Evolutionary conservation across 495 filamentous ascomycete species (phyloP).

Genomic region (Pyrenula aspistea): DNA sequence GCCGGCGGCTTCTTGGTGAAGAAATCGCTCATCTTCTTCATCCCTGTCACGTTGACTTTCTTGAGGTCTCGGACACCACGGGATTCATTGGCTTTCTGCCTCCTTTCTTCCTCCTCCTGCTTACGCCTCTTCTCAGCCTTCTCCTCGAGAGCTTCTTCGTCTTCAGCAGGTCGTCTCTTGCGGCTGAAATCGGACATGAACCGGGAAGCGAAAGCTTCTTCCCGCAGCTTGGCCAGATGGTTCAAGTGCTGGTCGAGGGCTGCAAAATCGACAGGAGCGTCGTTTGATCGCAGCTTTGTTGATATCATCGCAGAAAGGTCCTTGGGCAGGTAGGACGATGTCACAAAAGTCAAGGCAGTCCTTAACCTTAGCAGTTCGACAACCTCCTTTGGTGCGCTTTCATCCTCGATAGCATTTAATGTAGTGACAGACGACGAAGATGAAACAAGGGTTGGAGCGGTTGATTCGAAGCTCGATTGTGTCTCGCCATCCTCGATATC

Average conservation of each 20-base stretch:
- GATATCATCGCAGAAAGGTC: constrained; percentile 24
- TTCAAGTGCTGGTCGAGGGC: constrained; percentile 56
- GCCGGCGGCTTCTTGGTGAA: constrained; percentile 52
- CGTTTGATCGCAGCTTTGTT: constrained; percentile 25
- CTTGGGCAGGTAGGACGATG: constrained; percentile 53
- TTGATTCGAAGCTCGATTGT: constrained; percentile 22
- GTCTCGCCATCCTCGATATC: constrained; percentile 15
- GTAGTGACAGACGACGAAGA: constrained; percentile 14
- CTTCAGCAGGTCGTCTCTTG: constrained; percentile 59
- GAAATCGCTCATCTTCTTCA: constrained; percentile 96
- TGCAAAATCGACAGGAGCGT: constrained; percentile 50
- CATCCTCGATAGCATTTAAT: constrained; percentile 20
- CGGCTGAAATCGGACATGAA: constrained; percentile 59
- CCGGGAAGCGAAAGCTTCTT: constrained; percentile 55
- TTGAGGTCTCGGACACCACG: constrained; percentile 63
- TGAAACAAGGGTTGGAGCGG: constrained; percentile 21
- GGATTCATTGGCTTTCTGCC: constrained; percentile 58
- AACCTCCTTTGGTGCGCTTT: constrained; percentile 26
- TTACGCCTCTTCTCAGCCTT: constrained; percentile 50
- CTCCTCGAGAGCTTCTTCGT: constrained; percentile 42
- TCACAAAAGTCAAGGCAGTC: constrained; percentile 65
- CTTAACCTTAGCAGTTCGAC: constrained; percentile 59
- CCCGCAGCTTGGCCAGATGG: constrained; percentile 48
- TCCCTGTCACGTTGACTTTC: constrained; percentile 81
- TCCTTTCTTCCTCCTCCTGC: constrained; percentile 65